phyloP scores from a whole-genome alignment of 106 monocot genomes.

The Acanthochlamys bracteata region DNA sequence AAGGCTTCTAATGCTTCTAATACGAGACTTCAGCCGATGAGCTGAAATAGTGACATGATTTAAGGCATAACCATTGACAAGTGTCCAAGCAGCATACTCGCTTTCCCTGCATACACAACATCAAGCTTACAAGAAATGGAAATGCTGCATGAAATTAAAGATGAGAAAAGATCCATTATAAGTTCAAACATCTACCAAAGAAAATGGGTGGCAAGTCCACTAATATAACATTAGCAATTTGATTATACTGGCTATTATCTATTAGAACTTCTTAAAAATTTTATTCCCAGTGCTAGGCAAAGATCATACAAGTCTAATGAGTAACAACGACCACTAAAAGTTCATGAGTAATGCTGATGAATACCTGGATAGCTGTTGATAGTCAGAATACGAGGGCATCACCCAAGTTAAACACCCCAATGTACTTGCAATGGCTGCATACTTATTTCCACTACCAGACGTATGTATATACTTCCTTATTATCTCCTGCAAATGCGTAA shows the following conservation, averaged over 20 bases:
- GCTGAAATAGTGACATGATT: constrained; percentile 97
- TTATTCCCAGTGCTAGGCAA: too few relatives aligned
- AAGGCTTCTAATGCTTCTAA: constrained; percentile 61
- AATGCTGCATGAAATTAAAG: too few relatives aligned
- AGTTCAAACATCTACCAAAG: not conserved
- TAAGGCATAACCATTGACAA: constrained; percentile 95
- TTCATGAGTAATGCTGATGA: too few relatives aligned
- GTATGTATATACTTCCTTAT: constrained; percentile 70
- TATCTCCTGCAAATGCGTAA: constrained; percentile 55
- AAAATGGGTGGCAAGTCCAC: too few relatives aligned
- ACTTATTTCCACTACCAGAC: constrained; percentile 57
- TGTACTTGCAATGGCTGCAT: constrained; percentile 86
- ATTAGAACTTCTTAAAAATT: too few relatives aligned
- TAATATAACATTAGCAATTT: too few relatives aligned
- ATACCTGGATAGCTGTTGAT: constrained; percentile 65
- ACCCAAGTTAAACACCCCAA: constrained; percentile 88
- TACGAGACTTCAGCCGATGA: constrained; percentile 72
- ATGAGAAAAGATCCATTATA: not conserved
- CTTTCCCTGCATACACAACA: constrained; percentile 70
- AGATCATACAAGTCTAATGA: too few relatives aligned
- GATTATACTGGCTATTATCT: too few relatives aligned
- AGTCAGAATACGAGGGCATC: constrained; percentile 78
- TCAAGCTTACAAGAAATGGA: too few relatives aligned
- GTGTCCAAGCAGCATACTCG: constrained; percentile 99
- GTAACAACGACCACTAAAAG: too few relatives aligned